Conservation (phyloP, 1,139 yeast genomes). For the Blastobotrys buckinghamii region DNA sequence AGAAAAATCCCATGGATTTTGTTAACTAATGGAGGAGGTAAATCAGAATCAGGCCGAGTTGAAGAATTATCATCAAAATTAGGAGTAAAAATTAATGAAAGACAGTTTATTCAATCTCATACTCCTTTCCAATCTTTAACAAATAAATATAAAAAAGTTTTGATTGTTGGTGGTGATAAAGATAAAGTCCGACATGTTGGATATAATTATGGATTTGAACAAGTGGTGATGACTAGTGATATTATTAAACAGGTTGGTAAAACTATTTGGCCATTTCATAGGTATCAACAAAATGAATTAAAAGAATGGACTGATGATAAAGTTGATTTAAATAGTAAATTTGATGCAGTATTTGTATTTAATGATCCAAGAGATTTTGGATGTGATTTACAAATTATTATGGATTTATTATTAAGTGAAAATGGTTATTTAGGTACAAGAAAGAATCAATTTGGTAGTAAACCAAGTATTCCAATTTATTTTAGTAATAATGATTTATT, state of each 20-base stretch:
- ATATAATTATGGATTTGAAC: conserved; percentile 65
- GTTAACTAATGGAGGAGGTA: conserved; percentile 93
- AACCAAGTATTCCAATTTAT: conserved; percentile 70
- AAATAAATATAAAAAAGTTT: conserved; percentile 49
- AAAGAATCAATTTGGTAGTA: conserved; percentile 30
- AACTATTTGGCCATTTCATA: conserved; percentile 69
- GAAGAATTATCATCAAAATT: conserved; percentile 49
- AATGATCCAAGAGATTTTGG: conserved; percentile 92
- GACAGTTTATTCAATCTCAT: conserved; percentile 82
- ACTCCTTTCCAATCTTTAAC: conserved; percentile 75
- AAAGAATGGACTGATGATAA: conserved; percentile 38
- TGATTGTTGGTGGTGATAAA: conserved; percentile 79
- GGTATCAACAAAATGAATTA: conserved; percentile 45
- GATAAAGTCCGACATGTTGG: conserved; percentile 72
- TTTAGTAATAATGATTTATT: conserved; percentile 84
- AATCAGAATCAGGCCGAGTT: conserved; percentile 57
- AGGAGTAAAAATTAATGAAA: conserved; percentile 41
- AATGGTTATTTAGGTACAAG: conserved; percentile 63
- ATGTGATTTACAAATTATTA: conserved; percentile 71
- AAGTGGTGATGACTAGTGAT: conserved; percentile 74
- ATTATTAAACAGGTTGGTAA: conserved; percentile 39
- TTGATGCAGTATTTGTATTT: conserved; percentile 80
- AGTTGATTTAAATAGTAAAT: conserved; percentile 39
- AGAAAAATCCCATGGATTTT: conserved; percentile 71
- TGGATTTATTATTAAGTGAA: conserved; percentile 64